Conservation (phyloP, 306 rosid species). For the Hippophae gyantsensis region DNA sequence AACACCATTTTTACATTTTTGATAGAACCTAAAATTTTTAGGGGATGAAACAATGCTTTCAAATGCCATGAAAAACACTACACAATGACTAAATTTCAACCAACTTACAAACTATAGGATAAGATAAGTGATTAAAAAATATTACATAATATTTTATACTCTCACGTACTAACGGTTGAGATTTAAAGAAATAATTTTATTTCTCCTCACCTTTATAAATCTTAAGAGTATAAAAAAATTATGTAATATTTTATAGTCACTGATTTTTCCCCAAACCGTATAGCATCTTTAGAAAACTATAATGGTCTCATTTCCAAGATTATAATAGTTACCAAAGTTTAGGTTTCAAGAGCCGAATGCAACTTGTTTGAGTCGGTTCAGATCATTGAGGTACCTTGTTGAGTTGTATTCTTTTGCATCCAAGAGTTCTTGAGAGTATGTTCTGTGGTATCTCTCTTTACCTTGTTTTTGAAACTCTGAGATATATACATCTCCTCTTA, state of each 20-base stretch:
- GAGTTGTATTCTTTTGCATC: conserved; percentile 81
- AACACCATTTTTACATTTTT: too few relatives aligned
- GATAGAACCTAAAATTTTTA: neutral
- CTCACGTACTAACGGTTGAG: too few relatives aligned
- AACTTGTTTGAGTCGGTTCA: conserved; percentile 39
- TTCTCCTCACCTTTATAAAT: too few relatives aligned
- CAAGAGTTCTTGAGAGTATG: conserved; percentile 69
- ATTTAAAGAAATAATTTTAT: too few relatives aligned
- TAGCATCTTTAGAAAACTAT: neutral
- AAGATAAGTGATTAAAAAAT: neutral
- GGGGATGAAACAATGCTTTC: conserved; percentile 7
- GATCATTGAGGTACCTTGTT: conserved; percentile 55
- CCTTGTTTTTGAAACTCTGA: conserved; percentile 16
- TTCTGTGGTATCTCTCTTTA: conserved; percentile 34
- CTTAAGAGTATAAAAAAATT: too few relatives aligned
- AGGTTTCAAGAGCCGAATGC: conserved; percentile 33
- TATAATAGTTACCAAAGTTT: neutral
- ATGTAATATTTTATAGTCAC: too few relatives aligned
- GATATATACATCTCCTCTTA: conserved; percentile 44
- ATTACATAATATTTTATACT: neutral
- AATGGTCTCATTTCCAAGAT: neutral
- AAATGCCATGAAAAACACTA: conserved; percentile 16
- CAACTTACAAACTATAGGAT: too few relatives aligned
- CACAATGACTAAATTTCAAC: neutral
- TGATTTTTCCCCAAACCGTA: too few relatives aligned